Evolutionary conservation across 306 rosid species (phyloP), one percentile per base, ranked within the genome.

Genomic region (Cercis canadensis): DNA sequence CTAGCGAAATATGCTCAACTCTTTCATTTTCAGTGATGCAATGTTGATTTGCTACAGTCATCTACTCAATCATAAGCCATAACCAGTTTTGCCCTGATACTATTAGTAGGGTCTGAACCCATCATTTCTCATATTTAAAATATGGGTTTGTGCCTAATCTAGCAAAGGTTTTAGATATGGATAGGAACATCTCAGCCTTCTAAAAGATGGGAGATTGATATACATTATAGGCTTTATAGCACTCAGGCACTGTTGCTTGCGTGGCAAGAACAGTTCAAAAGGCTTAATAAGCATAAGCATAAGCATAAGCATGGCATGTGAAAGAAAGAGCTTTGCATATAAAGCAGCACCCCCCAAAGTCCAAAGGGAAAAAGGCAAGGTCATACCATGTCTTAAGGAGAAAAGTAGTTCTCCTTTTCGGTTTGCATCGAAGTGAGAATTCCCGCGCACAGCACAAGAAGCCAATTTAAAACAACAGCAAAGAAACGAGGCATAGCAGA

Each of bases 251-350:
- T 70, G 60, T 59, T 59, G n/a, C 61, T 72, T 37, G 51, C 31
- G 54, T 72, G 68, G 60, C 6, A 47, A 8, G 54, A 62, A 55
- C 57, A 54, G 67, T 60, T 69, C 58, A 63, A 33, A 72, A 17
- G 52, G 37, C n/a, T 10, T 65, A 64, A 53, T 29, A 49, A 47
- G 69, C 40, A 34, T 24, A 24, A 24, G 29, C 29, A 24, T 24
- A 24, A 24, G 3, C 29, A 24, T 24, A 24, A 24, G 69, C 15
- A 73, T 8, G 40, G 19, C 52, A 29, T 19, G 51, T 10, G 14
- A 70, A 43, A 52, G 65, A 56, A 50, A 6, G 47, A 47, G 59
- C 19, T 53, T 21, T 21, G 58, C 34, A 6, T 50, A 17, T 5
- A 5, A 11, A 37, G 10, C 10, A 37, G 14, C 4, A 43, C 2